phyloP scores from a whole-genome alignment of 306 rosid species.

The Sicyos baderoa region DNA sequence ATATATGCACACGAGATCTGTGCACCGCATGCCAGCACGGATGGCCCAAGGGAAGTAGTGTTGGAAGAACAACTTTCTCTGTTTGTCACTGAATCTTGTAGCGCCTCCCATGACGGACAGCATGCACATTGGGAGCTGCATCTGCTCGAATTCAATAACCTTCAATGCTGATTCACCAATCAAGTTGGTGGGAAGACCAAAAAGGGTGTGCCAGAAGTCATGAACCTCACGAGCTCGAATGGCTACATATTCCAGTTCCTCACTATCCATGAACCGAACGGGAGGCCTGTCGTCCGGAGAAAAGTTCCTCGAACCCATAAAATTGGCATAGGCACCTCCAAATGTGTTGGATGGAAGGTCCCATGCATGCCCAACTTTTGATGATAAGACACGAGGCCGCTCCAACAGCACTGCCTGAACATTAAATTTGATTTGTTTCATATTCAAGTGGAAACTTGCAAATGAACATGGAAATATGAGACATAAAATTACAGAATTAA shows the following conservation, averaged over 20 bases:
- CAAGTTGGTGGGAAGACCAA: slow-evolving; percentile 77
- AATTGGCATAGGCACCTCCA: slow-evolving; percentile 84
- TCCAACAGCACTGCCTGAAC: slow-evolving; percentile 57
- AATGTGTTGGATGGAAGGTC: slow-evolving; percentile 71
- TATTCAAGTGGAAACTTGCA: not conserved
- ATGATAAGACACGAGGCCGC: slow-evolving; percentile 61
- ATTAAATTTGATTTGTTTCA: not conserved
- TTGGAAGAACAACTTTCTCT: slow-evolving; percentile 68
- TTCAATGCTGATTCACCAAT: slow-evolving; percentile 86
- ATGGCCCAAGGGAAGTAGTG: slow-evolving; percentile 87
- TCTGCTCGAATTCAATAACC: slow-evolving; percentile 80
- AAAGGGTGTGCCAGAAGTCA: slow-evolving; percentile 91
- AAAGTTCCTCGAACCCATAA: slow-evolving; percentile 94
- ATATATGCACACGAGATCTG: slow-evolving; percentile 79
- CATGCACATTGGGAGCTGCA: slow-evolving; percentile 80
- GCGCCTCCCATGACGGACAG: slow-evolving; percentile 68
- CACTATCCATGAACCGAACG: slow-evolving; percentile 82
- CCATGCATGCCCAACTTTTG: slow-evolving; percentile 76
- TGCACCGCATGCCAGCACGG: slow-evolving; percentile 64
- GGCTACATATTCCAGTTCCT: slow-evolving; percentile 70
- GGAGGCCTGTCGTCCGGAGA: slow-evolving; percentile 93
- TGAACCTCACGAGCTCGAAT: slow-evolving; percentile 93
- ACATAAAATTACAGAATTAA: not conserved
- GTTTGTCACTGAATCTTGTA: slow-evolving; percentile 59
- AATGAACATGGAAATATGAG: not conserved